Evolutionary conservation across 192 early-diverging fungal genomes (phyloP).

Genomic region (Backusella westeae): DNA sequence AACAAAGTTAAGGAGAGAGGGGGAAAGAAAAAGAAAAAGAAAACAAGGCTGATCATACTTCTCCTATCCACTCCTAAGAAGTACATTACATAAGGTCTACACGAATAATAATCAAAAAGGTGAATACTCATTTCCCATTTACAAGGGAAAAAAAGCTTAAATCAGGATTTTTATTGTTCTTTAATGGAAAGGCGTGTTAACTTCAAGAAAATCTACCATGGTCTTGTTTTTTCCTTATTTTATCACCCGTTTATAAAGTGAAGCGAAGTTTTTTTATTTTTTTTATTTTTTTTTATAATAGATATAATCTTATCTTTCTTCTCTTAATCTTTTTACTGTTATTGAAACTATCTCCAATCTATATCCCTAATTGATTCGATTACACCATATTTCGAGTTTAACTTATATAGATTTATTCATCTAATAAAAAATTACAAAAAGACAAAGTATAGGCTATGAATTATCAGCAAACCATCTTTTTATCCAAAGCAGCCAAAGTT

Average conservation of each 20-base stretch:
- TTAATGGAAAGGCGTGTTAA: background rate
- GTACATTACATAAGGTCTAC: background rate
- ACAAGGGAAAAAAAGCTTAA: background rate
- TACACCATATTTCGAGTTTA: background rate
- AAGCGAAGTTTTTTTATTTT: background rate
- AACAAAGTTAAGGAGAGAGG: background rate
- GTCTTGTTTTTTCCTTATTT: background rate
- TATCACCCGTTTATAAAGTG: background rate
- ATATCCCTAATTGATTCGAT: background rate
- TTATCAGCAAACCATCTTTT: background rate
- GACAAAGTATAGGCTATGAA: background rate
- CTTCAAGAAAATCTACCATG: background rate
- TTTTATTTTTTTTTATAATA: background rate
- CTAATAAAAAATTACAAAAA: background rate
- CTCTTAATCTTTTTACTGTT: background rate
- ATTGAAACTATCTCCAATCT: background rate
- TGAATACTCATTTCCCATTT: background rate
- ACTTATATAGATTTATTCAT: background rate
- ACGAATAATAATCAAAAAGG: background rate
- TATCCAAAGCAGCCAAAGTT: conserved; percentile 13
- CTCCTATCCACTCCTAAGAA: background rate
- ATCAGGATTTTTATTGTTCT: background rate
- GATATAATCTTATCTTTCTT: background rate
- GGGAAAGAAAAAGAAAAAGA: background rate
- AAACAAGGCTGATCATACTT: background rate